phyloP scores from a whole-genome alignment of 2,329 filamentous ascomycete genomes.

The Nigrospora sphaerica region DNA sequence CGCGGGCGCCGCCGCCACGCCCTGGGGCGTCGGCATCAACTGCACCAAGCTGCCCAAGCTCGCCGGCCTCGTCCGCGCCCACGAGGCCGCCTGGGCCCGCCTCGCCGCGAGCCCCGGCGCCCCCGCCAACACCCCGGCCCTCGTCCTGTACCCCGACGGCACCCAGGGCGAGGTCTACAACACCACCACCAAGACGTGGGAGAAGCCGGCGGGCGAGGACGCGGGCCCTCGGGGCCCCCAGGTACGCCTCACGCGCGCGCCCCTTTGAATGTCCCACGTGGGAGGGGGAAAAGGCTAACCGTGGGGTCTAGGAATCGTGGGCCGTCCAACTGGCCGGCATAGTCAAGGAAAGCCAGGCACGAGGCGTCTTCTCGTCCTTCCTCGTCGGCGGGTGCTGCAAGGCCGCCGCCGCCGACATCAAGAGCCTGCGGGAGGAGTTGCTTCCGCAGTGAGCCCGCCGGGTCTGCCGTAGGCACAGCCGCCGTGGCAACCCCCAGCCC shows the following conservation, averaged over 20 bases:
- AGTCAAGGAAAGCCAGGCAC: slow-evolving; percentile 26
- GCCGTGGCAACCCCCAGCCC: too few relatives aligned
- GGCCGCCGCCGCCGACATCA: slow-evolving; percentile 55
- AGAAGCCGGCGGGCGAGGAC: slow-evolving; percentile 24
- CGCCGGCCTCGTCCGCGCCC: slow-evolving; percentile 40
- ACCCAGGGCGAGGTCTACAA: slow-evolving; percentile 64
- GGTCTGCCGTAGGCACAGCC: too few relatives aligned
- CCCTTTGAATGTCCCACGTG: too few relatives aligned
- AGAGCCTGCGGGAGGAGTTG: slow-evolving; percentile 49
- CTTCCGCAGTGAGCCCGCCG: not conserved
- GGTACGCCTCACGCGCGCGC: too few relatives aligned
- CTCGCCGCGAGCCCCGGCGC: too few relatives aligned
- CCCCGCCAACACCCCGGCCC: slow-evolving; percentile 40
- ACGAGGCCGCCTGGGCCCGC: not conserved
- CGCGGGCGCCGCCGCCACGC: slow-evolving; percentile 20
- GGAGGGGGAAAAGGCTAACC: not conserved
- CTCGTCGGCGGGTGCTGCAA: slow-evolving; percentile 49
- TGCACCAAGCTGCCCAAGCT: slow-evolving; percentile 62
- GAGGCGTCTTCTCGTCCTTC: slow-evolving; percentile 35
- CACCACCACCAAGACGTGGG: slow-evolving; percentile 55
- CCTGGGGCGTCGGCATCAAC: slow-evolving; percentile 61
- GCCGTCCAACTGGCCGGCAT: slow-evolving; percentile 34
- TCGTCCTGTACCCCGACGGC: slow-evolving; percentile 63
- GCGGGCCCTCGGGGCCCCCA: too few relatives aligned
- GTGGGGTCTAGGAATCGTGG: slow-evolving; percentile 29